A percentile compares a stretch with the other conserved stretches of the same genome.
These are phyloP conservation scores for Ceratocystis huliohia DNA, from an alignment of 2,329 filamentous ascomycete genomes.

Conservation along the genomic window DNA sequence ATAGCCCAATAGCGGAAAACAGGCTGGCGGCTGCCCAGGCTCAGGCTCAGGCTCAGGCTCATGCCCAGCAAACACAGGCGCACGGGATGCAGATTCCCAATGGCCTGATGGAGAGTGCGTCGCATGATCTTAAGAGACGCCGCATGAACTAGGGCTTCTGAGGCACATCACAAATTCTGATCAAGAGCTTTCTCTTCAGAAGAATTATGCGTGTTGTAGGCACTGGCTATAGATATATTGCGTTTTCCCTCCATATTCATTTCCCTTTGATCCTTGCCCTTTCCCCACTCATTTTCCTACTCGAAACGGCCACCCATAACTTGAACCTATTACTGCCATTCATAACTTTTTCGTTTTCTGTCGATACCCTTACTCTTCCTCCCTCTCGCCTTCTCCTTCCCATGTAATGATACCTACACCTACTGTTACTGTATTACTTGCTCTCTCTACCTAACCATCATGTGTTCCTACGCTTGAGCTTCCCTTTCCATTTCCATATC, in stretches of 20 bases:
- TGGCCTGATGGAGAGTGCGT: constrained; percentile 8
- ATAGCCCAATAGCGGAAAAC: constrained; percentile 13
- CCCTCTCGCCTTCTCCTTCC: neutral
- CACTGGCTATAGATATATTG: neutral
- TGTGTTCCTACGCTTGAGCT: neutral
- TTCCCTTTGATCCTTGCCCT: neutral
- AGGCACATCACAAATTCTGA: neutral
- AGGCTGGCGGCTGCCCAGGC: neutral
- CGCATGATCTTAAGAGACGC: constrained; percentile 18
- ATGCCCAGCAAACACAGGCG: constrained; percentile 7
- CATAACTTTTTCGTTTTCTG: neutral
- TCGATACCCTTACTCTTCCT: constrained; percentile 11
- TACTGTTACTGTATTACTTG: neutral
- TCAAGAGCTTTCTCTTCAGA: neutral
- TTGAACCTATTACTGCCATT: too few species aligned
- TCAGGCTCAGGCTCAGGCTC: neutral
- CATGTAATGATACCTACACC: constrained; percentile 9
- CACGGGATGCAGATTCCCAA: constrained; percentile 8
- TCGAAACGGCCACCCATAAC: too few species aligned
- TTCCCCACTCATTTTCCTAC: neutral
- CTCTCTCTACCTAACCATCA: neutral
- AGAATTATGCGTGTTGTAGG: neutral
- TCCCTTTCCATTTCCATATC: constrained; percentile 1
- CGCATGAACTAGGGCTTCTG: constrained; percentile 15
- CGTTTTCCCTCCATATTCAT: neutral